Evolutionary conservation across 768 basidiomycete genomes (phyloP).

Genomic region (Kwoniella newhampshirensis): DNA sequence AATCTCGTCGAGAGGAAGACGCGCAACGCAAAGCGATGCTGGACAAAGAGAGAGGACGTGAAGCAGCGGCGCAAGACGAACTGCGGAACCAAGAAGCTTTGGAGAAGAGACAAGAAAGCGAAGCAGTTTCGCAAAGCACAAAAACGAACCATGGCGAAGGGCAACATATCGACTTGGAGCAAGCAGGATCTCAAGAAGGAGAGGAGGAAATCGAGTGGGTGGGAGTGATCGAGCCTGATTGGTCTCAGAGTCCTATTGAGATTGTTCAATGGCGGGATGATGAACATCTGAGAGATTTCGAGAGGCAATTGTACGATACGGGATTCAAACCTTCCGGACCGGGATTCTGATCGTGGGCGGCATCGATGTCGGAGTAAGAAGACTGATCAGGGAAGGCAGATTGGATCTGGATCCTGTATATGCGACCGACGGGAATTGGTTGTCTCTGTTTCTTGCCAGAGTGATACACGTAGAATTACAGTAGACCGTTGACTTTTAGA

Average conservation of each 20-base stretch:
- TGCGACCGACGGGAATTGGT: too few relatives aligned
- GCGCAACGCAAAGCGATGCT: conserved; percentile 10
- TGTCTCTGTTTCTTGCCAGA: too few relatives aligned
- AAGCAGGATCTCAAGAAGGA: conserved; percentile 17
- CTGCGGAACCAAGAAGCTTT: background rate
- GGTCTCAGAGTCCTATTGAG: conserved; percentile 44
- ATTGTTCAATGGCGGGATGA: conserved; percentile 42
- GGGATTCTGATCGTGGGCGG: conserved; percentile 32
- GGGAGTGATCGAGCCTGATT: conserved; percentile 30
- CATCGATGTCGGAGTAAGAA: background rate
- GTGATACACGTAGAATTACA: too few relatives aligned
- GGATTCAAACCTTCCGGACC: conserved; percentile 46
- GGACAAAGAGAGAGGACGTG: conserved; percentile 18
- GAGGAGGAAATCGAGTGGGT: conserved; percentile 24
- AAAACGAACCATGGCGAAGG: background rate
- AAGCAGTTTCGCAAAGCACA: background rate
- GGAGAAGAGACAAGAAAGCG: background rate
- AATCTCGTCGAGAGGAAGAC: conserved; percentile 29
- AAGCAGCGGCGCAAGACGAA: background rate
- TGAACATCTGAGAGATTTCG: conserved; percentile 31
- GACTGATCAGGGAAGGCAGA: too few relatives aligned
- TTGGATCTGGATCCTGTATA: too few relatives aligned
- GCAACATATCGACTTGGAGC: background rate
- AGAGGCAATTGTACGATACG: conserved; percentile 42
- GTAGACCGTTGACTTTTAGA: too few relatives aligned